These are phyloP conservation scores for Pholiota molesta DNA, from an alignment of 768 basidiomycete genomes.

Conservation along the genomic window DNA sequence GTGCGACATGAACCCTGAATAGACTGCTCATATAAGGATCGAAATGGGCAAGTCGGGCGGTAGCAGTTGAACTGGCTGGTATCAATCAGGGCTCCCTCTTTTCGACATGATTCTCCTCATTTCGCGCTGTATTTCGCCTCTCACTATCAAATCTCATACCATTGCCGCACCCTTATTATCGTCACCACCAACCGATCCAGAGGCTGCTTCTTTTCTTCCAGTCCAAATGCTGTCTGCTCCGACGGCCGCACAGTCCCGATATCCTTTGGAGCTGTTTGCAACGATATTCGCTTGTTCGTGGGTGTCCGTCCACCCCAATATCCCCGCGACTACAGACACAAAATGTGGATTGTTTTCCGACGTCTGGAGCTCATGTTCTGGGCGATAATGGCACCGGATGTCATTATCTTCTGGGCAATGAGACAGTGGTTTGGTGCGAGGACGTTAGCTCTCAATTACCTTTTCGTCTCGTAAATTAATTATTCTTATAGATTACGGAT, in stretches of 20 bases:
- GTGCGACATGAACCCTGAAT: too few species aligned
- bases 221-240: background rate
- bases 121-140: background rate
- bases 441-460: background rate
- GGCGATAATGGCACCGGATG: constrained; percentile 26
- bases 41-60: too few species aligned
- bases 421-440: constrained; percentile 21
- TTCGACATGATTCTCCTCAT: background rate
- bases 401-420: constrained; percentile 26
- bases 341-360: background rate
- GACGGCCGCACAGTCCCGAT: constrained; percentile 1
- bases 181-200: background rate
- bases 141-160: background rate
- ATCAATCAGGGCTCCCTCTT: background rate
- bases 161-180: background rate
- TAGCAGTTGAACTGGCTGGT: too few species aligned
- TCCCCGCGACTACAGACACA: constrained; percentile 4
- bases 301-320: constrained; percentile 21
- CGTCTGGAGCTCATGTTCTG: constrained; percentile 16
- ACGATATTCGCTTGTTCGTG: constrained; percentile 21
- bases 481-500: background rate
- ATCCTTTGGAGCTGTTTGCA: constrained; percentile 21
- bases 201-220: background rate
- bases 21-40: too few species aligned
- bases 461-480: too few species aligned